Conservation (phyloP, 345 rosid species). For the Melaleuca quinquenervia region DNA sequence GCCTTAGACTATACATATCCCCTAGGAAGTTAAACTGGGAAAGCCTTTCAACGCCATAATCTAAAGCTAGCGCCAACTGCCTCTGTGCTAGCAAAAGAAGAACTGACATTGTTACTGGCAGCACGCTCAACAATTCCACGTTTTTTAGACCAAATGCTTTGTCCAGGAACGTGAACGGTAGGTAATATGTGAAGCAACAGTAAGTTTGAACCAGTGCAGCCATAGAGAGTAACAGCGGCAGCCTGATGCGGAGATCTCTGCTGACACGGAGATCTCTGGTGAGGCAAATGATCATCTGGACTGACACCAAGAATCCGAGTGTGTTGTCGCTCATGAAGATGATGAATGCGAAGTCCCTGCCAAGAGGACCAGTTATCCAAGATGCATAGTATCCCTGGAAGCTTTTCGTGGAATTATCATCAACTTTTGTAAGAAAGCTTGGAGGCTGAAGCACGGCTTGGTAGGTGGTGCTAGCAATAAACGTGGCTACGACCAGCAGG, state of each 20-base stretch:
- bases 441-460: neutral
- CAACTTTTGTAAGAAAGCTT: neutral
- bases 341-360: neutral
- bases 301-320: neutral
- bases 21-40: neutral
- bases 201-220: neutral
- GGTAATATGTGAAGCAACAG: neutral
- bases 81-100: neutral
- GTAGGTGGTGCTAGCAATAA: neutral
- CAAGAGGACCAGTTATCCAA: neutral
- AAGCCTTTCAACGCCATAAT: neutral
- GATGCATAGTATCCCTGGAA: neutral
- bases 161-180: neutral
- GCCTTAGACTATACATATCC: neutral
- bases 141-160: neutral
- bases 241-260: neutral
- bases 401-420: neutral
- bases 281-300: neutral
- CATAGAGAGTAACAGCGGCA: neutral
- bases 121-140: neutral
- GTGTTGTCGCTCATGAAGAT: neutral
- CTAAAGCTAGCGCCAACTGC: neutral
- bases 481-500: neutral
- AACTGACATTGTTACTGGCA: neutral
- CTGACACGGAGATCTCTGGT: neutral